Evolutionary conservation across 1,139 yeast species (phyloP), one percentile per base, ranked within the genome.

Genomic region (Wickerhamiella infanticola): DNA sequence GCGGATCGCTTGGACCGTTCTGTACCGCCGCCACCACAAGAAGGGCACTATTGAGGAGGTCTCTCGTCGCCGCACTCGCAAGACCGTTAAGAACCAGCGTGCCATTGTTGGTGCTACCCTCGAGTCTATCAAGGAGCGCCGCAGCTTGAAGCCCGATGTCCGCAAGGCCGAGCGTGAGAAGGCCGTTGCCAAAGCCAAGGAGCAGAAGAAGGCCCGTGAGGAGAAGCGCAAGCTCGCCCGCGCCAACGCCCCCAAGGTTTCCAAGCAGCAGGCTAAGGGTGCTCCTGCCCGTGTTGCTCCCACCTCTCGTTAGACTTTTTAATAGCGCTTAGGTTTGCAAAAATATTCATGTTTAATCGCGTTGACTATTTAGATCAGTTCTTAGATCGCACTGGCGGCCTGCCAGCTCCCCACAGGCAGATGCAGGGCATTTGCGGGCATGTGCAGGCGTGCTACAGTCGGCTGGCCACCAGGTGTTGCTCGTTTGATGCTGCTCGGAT

Each of bases 11-110:
- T 90, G 99, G 99, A 90, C 99, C 61, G 96, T 88, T 67, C 80
- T 90, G 65, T 90, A 77, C 90, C 90, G 99, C 81, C 84, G 95
- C 77, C 95, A 88, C 77, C 97, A 90, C 94, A 88, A 85, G 83
- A 90, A 90, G 78, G 99, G 99, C 78, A 79, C 88, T 68, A 80
- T 96, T 66, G 98, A 90, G 79, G 98, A 90, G 77, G 82, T 84
- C 60, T 65, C 93, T 71, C 93, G 86, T 83, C 93, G 84, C 83
- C 85, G 95, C 75, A 62, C 93, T 63, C 90, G 96, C 80, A 88
- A 85, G 79, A 72, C 95, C 66, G 93, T 88, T 73, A 90, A 93
- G 83, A 79, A 81, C 73, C 96, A 88, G 77, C 90, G 98, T 81
- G 95, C 94, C 58, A 81, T 90, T 68, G 97, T 88, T 62, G 98